phyloP scores from a whole-genome alignment of 2,329 filamentous ascomycete genomes.

The Stachybotrys chartarum region DNA sequence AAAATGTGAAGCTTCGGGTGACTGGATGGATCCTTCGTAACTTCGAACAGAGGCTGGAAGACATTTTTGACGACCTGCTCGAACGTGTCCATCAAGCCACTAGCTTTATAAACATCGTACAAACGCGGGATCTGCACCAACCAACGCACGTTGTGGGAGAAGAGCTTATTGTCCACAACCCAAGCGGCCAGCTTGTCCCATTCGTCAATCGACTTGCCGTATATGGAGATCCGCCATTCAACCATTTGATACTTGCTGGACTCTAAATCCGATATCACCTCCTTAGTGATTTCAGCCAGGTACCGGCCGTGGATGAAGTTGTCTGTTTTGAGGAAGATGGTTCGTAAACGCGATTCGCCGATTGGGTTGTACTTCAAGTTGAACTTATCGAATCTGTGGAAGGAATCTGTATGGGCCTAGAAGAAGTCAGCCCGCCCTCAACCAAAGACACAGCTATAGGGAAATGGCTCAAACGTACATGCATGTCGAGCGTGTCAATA shows the following conservation, averaged over 20 bases:
- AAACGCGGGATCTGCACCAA: conserved; percentile 90
- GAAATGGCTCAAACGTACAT: conserved; percentile 49
- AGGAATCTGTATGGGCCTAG: conserved; percentile 90
- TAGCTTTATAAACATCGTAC: conserved; percentile 93
- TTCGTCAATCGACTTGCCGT: conserved; percentile 84
- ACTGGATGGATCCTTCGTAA: conserved; percentile 76
- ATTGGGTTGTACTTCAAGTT: conserved; percentile 98
- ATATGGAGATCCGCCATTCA: conserved; percentile 97
- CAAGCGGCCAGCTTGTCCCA: conserved; percentile 97
- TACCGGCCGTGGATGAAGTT: conserved; percentile 96
- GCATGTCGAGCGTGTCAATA: conserved; percentile 98
- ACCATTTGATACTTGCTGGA: conserved; percentile 99
- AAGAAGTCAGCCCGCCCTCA: conserved; percentile 3
- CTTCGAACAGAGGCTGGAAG: conserved; percentile 91
- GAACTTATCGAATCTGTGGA: conserved; percentile 99
- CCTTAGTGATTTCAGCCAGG: conserved; percentile 93
- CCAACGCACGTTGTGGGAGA: conserved; percentile 97
- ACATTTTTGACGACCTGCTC: conserved; percentile 87
- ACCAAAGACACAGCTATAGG: background rate
- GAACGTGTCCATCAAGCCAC: conserved; percentile 77
- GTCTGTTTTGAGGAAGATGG: conserved; percentile 98
- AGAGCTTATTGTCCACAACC: conserved; percentile 97
- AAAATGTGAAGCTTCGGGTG: conserved; percentile 95
- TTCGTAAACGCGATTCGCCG: conserved; percentile 87
- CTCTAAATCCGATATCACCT: conserved; percentile 94